Evolutionary conservation across 2,329 filamentous ascomycete genomes (phyloP), one percentile per base, ranked within the genome.

Genomic region (Xylariaceae sp.): DNA sequence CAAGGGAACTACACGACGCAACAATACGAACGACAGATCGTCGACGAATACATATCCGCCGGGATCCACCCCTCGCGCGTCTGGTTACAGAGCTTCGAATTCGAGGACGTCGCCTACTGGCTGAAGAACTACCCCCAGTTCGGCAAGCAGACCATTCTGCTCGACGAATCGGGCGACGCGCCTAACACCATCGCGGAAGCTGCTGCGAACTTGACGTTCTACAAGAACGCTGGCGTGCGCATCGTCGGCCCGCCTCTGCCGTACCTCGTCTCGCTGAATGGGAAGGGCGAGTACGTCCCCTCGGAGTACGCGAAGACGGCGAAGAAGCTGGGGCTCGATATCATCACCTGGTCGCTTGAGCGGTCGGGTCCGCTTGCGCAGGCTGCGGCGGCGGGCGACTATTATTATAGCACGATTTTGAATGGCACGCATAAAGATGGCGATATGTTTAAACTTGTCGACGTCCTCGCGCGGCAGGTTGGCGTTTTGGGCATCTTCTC

Each of bases 261-360:
- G 50, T 87, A 87, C 59, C 79, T 90, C 17, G 79, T 89, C 9
- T 75, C 79, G 1, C 72, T 81, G 23, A 75, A 75, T 26, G 74
- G 77, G 21, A 73, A 79, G 4, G 78, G 79, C 58, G 78, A 80
- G 62, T 86, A 89, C 36, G 78, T 88, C 5, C 84, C 87, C 4
- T 87, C 83, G 40, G 75, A 74, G 34, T 91, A 91, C 64, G 87
- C 88, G 4, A 75, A 73, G 40, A 78, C 78, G 44, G 87, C 86
- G 17, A 85, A 84, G 68, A 75, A 81, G 62, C 80, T 85, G 6
- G 86, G 85, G 0, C 74, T 91, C 39, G 79, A 87, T 45, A 84
- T 91, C 58, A 80, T 90, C 37, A 82, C 86, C 0, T 91, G 88
- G 88, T 85, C 81, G 6, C 79, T 90, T 41, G 88, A 91, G 73